phyloP scores from a whole-genome alignment of 1,139 yeast species.

The Petasospora fabianii region DNA sequence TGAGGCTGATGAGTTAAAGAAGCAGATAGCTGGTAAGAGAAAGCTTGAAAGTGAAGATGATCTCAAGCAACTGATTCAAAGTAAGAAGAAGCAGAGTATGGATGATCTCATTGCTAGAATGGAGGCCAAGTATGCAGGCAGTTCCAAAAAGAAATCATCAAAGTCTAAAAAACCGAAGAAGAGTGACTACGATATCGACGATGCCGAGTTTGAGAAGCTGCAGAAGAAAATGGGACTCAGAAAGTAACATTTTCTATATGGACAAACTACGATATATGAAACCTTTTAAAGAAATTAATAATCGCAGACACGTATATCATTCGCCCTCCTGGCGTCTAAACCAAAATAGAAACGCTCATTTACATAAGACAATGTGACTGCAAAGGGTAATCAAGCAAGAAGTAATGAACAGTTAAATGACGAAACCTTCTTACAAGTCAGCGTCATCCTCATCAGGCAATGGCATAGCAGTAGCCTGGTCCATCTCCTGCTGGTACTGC shows the following conservation, averaged over 20 bases:
- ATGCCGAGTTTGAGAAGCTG: constrained; percentile 40
- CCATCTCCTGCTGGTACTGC: constrained; percentile 99
- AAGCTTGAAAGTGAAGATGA: constrained; percentile 39
- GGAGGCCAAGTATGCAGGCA: constrained; percentile 48
- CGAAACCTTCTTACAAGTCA: constrained; percentile 59
- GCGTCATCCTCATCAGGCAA: constrained; percentile 99
- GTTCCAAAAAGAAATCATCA: constrained; percentile 3
- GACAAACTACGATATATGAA: too few relatives aligned
- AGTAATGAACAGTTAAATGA: neutral
- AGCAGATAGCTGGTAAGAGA: constrained; percentile 42
- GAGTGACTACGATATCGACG: constrained; percentile 32
- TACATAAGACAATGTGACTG: neutral
- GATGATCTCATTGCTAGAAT: constrained; percentile 47
- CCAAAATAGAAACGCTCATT: neutral
- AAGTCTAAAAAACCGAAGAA: constrained; percentile 7
- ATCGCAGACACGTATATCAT: neutral
- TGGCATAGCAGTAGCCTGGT: constrained; percentile 98
- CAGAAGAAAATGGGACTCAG: constrained; percentile 29
- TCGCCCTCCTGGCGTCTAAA: neutral
- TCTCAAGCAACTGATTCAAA: constrained; percentile 48
- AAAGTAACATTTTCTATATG: too few relatives aligned
- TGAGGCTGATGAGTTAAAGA: constrained; percentile 63
- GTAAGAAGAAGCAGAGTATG: constrained; percentile 38
- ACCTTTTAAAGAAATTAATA: too few relatives aligned
- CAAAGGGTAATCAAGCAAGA: constrained; percentile 1